These are phyloP conservation scores for Nemania sp. DNA, from an alignment of 2,329 filamentous ascomycete species.

Conservation along the genomic window DNA sequence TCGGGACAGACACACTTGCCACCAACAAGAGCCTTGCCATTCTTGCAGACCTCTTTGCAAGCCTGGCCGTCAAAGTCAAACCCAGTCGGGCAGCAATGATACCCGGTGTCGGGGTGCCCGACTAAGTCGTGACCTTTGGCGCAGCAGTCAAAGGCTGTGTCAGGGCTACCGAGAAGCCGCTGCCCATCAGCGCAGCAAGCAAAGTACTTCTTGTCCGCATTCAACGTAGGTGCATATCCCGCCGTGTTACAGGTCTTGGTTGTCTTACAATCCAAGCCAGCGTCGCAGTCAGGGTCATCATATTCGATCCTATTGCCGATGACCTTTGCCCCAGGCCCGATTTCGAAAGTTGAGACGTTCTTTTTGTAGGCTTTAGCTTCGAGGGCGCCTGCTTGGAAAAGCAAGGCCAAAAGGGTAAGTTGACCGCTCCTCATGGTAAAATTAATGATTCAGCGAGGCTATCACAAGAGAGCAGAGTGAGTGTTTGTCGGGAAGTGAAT, in stretches of 20 bases:
- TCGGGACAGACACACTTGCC: constrained; percentile 35
- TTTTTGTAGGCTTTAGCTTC: constrained; percentile 26
- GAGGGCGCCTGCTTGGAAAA: constrained; percentile 15
- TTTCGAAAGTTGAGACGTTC: constrained; percentile 33
- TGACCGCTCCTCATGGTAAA: constrained; percentile 34
- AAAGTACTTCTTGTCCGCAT: constrained; percentile 33
- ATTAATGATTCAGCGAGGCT: constrained; percentile 4
- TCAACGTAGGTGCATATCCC: constrained; percentile 24
- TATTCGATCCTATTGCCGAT: constrained; percentile 30
- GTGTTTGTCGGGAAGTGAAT: too few relatives aligned
- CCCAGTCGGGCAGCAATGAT: constrained; percentile 34
- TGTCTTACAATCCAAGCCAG: constrained; percentile 20
- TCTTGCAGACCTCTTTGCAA: constrained; percentile 28
- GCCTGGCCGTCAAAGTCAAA: constrained; percentile 29
- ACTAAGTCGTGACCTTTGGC: constrained; percentile 32
- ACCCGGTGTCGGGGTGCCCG: constrained; percentile 23
- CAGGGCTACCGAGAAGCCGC: constrained; percentile 27
- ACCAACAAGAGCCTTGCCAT: constrained; percentile 27
- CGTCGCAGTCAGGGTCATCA: constrained; percentile 26
- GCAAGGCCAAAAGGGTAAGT: constrained; percentile 20
- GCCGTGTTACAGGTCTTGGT: constrained; percentile 25
- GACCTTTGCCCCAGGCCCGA: constrained; percentile 20
- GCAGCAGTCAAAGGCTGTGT: constrained; percentile 36
- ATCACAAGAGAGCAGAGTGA: neutral
- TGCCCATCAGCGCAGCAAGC: constrained; percentile 34